Evolutionary conservation across 2,329 filamentous ascomycete genomes (phyloP).

Genomic region (Scytalidium sp.): DNA sequence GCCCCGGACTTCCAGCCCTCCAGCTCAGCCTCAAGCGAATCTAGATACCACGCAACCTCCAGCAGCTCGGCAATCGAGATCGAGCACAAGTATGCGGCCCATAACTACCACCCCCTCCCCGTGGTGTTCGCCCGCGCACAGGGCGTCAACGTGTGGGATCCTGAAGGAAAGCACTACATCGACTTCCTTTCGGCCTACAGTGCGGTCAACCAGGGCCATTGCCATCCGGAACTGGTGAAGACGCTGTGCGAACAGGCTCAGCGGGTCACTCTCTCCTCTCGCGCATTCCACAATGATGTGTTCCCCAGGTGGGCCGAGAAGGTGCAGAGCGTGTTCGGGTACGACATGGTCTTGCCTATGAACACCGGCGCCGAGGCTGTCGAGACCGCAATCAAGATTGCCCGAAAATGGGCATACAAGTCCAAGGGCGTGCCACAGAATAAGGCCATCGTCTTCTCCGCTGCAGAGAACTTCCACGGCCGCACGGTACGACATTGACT

Average conservation of each 20-base stretch:
- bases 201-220: conserved; percentile 97
- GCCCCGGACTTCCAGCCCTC: conserved; percentile 27
- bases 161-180: conserved; percentile 91
- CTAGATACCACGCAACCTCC: conserved; percentile 69
- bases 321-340: conserved; percentile 83
- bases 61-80: conserved; percentile 75
- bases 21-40: conserved; percentile 17
- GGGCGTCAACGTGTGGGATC: conserved; percentile 92
- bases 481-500: conserved; percentile 1
- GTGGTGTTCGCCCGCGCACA: conserved; percentile 86
- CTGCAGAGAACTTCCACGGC: conserved; percentile 92
- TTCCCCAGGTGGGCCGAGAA: conserved; percentile 95
- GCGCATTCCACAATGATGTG: conserved; percentile 97
- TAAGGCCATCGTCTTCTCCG: conserved; percentile 81
- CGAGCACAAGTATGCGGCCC: conserved; percentile 84
- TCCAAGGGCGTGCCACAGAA: conserved; percentile 84
- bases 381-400: conserved; percentile 94
- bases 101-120: conserved; percentile 98
- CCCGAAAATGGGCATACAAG: conserved; percentile 97
- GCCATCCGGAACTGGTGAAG: conserved; percentile 92
- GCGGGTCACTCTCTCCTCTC: conserved; percentile 85
- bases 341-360: conserved; percentile 98
- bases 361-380: conserved; percentile 97
- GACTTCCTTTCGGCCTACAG: conserved; percentile 98
- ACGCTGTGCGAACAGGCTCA: conserved; percentile 86